A percentile compares a stretch with the other conserved stretches of the same genome.
These are phyloP conservation scores for Mycocentrospora acerina DNA, from an alignment of 2,329 filamentous ascomycete genomes.

Conservation along the genomic window DNA sequence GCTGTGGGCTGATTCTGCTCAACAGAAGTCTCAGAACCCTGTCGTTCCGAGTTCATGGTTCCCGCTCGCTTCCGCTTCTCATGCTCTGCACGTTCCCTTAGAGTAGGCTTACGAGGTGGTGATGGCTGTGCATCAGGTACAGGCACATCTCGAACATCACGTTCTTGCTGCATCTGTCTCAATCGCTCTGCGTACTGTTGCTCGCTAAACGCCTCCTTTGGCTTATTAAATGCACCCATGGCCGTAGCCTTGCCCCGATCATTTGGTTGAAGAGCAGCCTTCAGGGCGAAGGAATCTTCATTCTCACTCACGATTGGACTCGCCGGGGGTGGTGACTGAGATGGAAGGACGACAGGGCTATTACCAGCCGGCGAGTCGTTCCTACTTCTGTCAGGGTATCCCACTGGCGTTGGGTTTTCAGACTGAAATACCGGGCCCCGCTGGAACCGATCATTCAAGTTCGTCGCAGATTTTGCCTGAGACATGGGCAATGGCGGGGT, in stretches of 20 bases:
- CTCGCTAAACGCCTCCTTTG: slow-evolving; percentile 76
- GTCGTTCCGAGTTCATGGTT: slow-evolving; percentile 19
- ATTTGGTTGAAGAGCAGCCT: slow-evolving; percentile 66
- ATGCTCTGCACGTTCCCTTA: slow-evolving; percentile 39
- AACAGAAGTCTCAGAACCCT: slow-evolving; percentile 31
- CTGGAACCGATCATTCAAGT: slow-evolving; percentile 49
- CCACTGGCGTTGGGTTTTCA: slow-evolving; percentile 51
- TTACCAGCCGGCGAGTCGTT: slow-evolving; percentile 40
- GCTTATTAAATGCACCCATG: slow-evolving; percentile 70
- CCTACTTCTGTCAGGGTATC: slow-evolving; percentile 35
- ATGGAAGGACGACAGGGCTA: slow-evolving; percentile 43
- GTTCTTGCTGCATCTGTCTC: slow-evolving; percentile 74
- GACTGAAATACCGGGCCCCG: slow-evolving; percentile 44
- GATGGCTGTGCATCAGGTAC: slow-evolving; percentile 20
- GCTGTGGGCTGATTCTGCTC: slow-evolving; percentile 33
- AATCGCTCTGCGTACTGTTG: slow-evolving; percentile 81
- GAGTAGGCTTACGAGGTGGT: slow-evolving; percentile 25
- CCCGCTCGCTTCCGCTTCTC: slow-evolving; percentile 37
- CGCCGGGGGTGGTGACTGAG: slow-evolving; percentile 55
- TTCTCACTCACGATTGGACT: slow-evolving; percentile 72
- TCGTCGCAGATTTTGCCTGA: slow-evolving; percentile 49
- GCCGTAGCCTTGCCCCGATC: slow-evolving; percentile 83
- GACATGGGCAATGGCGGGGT: slow-evolving; percentile 49
- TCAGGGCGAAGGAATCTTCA: slow-evolving; percentile 65
- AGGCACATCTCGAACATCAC: slow-evolving; percentile 54